Conservation (phyloP, 2,329 filamentous ascomycete species). For the Ilyonectria destructans region DNA sequence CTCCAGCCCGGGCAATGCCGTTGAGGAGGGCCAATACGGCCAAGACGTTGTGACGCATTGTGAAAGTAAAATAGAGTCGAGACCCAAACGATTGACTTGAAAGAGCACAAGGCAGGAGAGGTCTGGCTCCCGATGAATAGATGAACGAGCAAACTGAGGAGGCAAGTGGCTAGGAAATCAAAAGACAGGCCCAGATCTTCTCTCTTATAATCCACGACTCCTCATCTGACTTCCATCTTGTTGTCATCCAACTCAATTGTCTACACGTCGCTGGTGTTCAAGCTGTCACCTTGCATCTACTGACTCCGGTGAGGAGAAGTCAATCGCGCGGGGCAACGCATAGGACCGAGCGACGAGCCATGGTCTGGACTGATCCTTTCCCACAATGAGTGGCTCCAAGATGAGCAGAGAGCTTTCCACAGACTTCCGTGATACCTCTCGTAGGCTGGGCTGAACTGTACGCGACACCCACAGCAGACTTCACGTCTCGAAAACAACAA, state of each 20-base stretch:
- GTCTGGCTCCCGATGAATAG: constrained; percentile 18
- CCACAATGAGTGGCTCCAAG: constrained; percentile 12
- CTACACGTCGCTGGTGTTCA: constrained; percentile 1
- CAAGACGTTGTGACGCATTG: constrained; percentile 46
- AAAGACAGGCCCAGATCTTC: not conserved
- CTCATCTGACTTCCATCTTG: not conserved
- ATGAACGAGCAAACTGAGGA: constrained; percentile 26
- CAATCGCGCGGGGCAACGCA: constrained; percentile 21
- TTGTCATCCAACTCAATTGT: constrained; percentile 2
- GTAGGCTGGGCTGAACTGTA: constrained; percentile 12
- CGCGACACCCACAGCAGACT: constrained; percentile 7
- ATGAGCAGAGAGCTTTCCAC: constrained; percentile 12
- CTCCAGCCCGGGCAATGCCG: constrained; percentile 43
- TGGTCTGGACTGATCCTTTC: constrained; percentile 10
- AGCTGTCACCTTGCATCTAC: constrained; percentile 26
- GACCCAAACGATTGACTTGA: constrained; percentile 33
- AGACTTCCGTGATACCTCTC: constrained; percentile 31
- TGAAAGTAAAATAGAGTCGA: constrained; percentile 16
- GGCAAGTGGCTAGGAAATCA: not conserved
- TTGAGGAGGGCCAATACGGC: constrained; percentile 45
- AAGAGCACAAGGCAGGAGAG: constrained; percentile 21
- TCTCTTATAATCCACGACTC: constrained; percentile 26
- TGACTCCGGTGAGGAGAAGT: constrained; percentile 22
- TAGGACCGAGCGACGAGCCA: constrained; percentile 6
- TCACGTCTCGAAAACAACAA: not conserved